phyloP scores from a whole-genome alignment of 2,329 filamentous ascomycete genomes.

The Stagonosporopsis tanaceti region DNA sequence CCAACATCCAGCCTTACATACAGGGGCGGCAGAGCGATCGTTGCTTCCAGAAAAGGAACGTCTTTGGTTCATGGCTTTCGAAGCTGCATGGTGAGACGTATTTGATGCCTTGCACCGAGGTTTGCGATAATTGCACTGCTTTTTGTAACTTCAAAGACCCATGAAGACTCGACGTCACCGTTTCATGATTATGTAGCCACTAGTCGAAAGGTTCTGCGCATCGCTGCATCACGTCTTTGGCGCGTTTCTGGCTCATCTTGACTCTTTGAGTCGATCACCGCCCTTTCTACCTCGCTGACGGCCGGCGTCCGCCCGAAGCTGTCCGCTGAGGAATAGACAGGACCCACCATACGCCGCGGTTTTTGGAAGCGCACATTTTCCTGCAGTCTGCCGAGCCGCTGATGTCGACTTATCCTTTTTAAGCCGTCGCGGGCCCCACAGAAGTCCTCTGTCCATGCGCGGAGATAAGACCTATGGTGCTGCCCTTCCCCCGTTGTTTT shows the following conservation, averaged over 20 bases:
- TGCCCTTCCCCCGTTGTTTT: slow-evolving; percentile 8
- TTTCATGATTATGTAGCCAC: slow-evolving; percentile 8
- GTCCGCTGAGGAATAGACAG: slow-evolving; percentile 25
- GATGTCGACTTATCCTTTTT: slow-evolving; percentile 19
- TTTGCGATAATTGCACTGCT: not conserved
- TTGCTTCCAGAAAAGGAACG: slow-evolving; percentile 4
- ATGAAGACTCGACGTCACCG: slow-evolving; percentile 7
- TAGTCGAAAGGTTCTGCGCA: slow-evolving; percentile 5
- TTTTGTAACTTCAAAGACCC: not conserved
- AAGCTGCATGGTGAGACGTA: slow-evolving; percentile 5
- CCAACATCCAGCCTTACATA: slow-evolving; percentile 22
- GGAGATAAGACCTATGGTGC: slow-evolving; percentile 17
- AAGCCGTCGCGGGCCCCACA: slow-evolving; percentile 15
- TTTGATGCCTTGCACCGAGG: not conserved
- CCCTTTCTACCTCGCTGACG: slow-evolving; percentile 7
- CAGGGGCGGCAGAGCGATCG: slow-evolving; percentile 2
- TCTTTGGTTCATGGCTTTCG: not conserved
- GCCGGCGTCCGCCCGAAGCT: slow-evolving; percentile 21
- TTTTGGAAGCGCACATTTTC: slow-evolving; percentile 10
- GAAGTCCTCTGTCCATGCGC: slow-evolving; percentile 4
- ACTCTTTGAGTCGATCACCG: slow-evolving; percentile 12
- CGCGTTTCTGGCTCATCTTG: slow-evolving; percentile 4
- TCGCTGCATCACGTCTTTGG: slow-evolving; percentile 4
- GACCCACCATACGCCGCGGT: not conserved
- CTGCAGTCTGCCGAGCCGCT: slow-evolving; percentile 16